phyloP scores from a whole-genome alignment of 768 basidiomycete genomes.

The Galerina marginata region DNA sequence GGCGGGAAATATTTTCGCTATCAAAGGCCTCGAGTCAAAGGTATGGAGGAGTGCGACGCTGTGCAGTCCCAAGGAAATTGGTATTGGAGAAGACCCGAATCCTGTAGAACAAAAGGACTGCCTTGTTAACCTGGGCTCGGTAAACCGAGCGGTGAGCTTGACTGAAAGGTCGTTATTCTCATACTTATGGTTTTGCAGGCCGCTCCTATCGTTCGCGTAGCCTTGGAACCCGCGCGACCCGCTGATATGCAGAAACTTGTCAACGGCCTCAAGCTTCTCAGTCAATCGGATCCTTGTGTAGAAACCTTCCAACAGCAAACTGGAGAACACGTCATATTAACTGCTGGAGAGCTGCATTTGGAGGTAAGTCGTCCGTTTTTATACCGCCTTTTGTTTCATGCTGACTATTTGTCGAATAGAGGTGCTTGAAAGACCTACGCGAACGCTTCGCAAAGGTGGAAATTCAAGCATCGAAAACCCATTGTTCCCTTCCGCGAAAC shows the following conservation, averaged over 20 bases:
- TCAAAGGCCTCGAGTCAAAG: slow-evolving; percentile 86
- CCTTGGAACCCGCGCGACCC: slow-evolving; percentile 82
- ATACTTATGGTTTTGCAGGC: slow-evolving; percentile 45
- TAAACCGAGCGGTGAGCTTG: slow-evolving; percentile 62
- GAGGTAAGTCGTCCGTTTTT: slow-evolving; percentile 59
- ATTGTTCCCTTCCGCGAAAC: slow-evolving; percentile 99
- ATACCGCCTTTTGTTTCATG: not conserved
- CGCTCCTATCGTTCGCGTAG: slow-evolving; percentile 93
- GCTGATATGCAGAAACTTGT: slow-evolving; percentile 91
- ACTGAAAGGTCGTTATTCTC: not conserved
- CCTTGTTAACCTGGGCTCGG: slow-evolving; percentile 82
- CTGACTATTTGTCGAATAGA: slow-evolving; percentile 48
- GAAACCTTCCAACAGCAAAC: slow-evolving; percentile 97
- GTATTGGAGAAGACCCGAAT: slow-evolving; percentile 40
- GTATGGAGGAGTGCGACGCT: slow-evolving; percentile 92
- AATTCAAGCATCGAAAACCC: slow-evolving; percentile 91
- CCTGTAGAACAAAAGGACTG: slow-evolving; percentile 47
- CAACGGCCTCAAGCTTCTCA: slow-evolving; percentile 84
- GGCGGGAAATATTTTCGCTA: slow-evolving; percentile 95
- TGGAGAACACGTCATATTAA: slow-evolving; percentile 95
- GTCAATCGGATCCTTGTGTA: slow-evolving; percentile 95
- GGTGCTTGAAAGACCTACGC: slow-evolving; percentile 94
- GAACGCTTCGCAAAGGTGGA: slow-evolving; percentile 94
- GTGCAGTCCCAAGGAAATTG: slow-evolving; percentile 65
- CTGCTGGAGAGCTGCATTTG: slow-evolving; percentile 94